These are phyloP conservation scores for Penicillium sp. DNA, from an alignment of 2,329 filamentous ascomycete genomes.

Conservation along the genomic window DNA sequence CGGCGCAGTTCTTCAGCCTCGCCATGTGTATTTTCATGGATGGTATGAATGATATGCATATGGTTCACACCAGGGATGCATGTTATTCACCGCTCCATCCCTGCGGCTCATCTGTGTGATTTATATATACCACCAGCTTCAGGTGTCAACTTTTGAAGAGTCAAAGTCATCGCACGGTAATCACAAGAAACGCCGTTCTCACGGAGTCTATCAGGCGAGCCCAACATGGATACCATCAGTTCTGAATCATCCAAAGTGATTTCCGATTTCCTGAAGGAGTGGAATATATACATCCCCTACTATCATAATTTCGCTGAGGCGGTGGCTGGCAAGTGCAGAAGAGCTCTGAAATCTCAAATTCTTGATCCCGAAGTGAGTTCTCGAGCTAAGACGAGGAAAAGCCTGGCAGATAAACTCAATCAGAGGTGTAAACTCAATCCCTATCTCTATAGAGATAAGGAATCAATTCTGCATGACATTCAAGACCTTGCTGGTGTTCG, in stretches of 20 bases:
- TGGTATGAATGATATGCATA: not conserved
- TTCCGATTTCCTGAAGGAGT: not conserved
- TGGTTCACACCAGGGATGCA: too few species aligned
- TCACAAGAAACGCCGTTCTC: not conserved
- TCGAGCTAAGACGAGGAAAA: not conserved
- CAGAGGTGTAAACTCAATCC: not conserved
- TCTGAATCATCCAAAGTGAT: not conserved
- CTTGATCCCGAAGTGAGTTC: not conserved
- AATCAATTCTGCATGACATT: conserved; percentile 15
- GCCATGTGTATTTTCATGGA: not conserved
- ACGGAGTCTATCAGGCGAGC: not conserved
- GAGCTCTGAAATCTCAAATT: not conserved
- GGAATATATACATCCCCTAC: not conserved
- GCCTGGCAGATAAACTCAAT: not conserved
- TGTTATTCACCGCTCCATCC: not conserved
- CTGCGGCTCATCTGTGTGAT: not conserved
- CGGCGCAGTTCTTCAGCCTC: not conserved
- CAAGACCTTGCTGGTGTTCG: conserved; percentile 16
- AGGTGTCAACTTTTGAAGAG: not conserved
- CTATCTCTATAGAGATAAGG: not conserved
- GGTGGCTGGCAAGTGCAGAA: not conserved
- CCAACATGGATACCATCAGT: not conserved
- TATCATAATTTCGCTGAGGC: not conserved
- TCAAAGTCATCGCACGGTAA: not conserved
- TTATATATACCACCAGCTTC: not conserved